Evolutionary conservation across 1,284 basidiomycete genomes (phyloP).

Genomic region (Melampsora abietis-canadensis): DNA sequence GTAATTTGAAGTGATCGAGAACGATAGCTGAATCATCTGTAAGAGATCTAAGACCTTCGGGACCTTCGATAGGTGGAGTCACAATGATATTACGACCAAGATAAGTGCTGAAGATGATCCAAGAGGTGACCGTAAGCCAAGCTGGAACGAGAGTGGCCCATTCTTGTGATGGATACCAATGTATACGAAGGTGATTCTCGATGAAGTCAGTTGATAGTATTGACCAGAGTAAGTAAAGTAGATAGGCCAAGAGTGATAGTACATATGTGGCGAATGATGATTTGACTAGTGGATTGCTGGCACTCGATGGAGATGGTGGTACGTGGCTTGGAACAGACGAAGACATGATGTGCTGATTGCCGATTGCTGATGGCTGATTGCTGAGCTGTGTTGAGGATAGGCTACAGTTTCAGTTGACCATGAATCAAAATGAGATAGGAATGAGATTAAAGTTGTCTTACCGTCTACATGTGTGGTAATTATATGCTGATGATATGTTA

Average conservation of each 20-base stretch:
- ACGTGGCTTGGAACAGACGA: too few species aligned
- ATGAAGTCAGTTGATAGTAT: too few species aligned
- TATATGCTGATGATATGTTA: too few species aligned
- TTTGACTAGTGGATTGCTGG: slow-evolving; percentile 12
- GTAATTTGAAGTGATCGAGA: neutral
- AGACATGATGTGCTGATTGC: too few species aligned
- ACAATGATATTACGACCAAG: slow-evolving; percentile 8
- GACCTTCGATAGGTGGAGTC: slow-evolving; percentile 19
- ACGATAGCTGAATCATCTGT: slow-evolving; percentile 13
- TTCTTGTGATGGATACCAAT: slow-evolving; percentile 1
- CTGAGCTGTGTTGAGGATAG: too few species aligned
- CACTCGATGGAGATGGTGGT: slow-evolving; percentile 2
- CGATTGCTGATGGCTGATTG: too few species aligned
- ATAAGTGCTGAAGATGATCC: slow-evolving; percentile 18
- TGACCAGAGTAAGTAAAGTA: slow-evolving; percentile 8
- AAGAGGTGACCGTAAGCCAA: slow-evolving; percentile 29
- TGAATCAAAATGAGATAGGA: too few species aligned
- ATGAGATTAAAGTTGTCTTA: too few species aligned
- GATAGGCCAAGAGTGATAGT: slow-evolving; percentile 4
- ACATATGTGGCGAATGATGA: slow-evolving; percentile 35
- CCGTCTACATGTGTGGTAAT: too few species aligned
- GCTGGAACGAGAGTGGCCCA: slow-evolving; percentile 16
- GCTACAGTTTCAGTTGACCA: too few species aligned
- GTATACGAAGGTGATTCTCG: neutral
- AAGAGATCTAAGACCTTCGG: slow-evolving; percentile 9